Evolutionary conservation across 345 rosid genomes (phyloP), one percentile per base, ranked within the genome.

Genomic region (Eucalyptus lansdowneana): DNA sequence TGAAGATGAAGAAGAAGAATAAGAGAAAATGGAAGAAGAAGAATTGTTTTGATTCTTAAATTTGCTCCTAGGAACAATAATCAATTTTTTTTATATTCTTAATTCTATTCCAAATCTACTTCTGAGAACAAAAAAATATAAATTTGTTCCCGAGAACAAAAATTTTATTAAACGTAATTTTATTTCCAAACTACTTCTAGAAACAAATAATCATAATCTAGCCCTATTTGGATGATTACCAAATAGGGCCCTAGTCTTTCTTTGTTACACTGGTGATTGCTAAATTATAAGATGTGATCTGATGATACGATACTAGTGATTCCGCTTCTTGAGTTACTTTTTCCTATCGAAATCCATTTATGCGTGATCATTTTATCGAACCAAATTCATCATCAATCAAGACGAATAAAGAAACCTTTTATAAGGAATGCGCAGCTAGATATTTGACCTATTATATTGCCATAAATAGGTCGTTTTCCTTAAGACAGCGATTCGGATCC

Each of bases 41-140:
- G 50, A 50, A 1, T 5, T 50, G 15, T 50, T 50, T 50, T 50
- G 0, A 50, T 50, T 50, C 1, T 50, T 50, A 50, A 2, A 50
- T 5, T 50, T 13, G 50, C 1, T 14, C 1, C 6, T 0, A 0
- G 0, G 0, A 50, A 50, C 16, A 50, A 50, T 0, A 50, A 50
- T 50, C n/a, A 2, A 13, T 49, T 2, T 49, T 49, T 13, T 49
- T 49, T 45, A 8, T 11, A 12, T 49, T 49, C 0, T 49, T 49
- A 13, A 49, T 49, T 49, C 0, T 13, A 1, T 49, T 49, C 50
- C 15, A 49, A 47, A 47, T 47, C 14, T 47, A 47, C 50, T 47
- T 47, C 5, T 4, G 14, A 49, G 5, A 50, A 13, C 15, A 50
- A 50, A 14, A 49, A 50, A 50, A 50, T 50, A 50, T 0, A 50